Percentiles rank a stretch among this genome's conserved stretches.
phyloP scores from a whole-genome alignment of 2,329 filamentous ascomycete genomes.

The Diaporthe caulivora region DNA sequence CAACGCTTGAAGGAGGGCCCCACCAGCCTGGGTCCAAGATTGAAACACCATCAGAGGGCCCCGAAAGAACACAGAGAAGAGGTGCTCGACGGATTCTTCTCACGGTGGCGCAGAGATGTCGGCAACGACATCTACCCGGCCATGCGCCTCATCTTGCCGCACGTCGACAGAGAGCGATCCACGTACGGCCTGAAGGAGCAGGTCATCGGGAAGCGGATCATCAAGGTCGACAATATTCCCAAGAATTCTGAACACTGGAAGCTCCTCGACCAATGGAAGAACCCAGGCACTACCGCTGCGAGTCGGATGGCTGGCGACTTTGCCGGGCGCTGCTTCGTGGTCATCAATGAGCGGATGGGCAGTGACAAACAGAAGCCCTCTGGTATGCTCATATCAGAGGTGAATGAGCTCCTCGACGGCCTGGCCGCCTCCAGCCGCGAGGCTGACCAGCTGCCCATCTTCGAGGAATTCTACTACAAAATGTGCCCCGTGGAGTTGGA shows the following conservation, averaged over 20 bases:
- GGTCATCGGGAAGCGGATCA: slow-evolving; percentile 88
- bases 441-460: slow-evolving; percentile 84
- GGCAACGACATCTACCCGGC: slow-evolving; percentile 95
- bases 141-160: slow-evolving; percentile 89
- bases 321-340: slow-evolving; percentile 87
- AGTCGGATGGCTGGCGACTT: slow-evolving; percentile 88
- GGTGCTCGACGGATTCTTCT: slow-evolving; percentile 89
- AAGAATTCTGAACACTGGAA: slow-evolving; percentile 90
- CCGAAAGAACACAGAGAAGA: slow-evolving; percentile 81
- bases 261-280: slow-evolving; percentile 90
- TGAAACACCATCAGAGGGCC: too few relatives aligned
- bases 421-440: slow-evolving; percentile 83
- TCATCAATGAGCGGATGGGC: slow-evolving; percentile 86
- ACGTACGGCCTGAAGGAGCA: slow-evolving; percentile 97
- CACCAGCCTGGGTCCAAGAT: too few relatives aligned
- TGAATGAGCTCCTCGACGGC: slow-evolving; percentile 86
- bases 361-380: slow-evolving; percentile 78
- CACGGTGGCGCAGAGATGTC: slow-evolving; percentile 87
- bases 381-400: slow-evolving; percentile 86
- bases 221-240: slow-evolving; percentile 92
- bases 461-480: slow-evolving; percentile 84
- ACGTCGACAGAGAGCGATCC: slow-evolving; percentile 90
- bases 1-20: slow-evolving; percentile 84
- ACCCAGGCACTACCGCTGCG: slow-evolving; percentile 77
- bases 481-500: slow-evolving; percentile 96